Evolutionary conservation across 176 grass and related monocot species (phyloP).

Genomic region (Oryza glumipatula): DNA sequence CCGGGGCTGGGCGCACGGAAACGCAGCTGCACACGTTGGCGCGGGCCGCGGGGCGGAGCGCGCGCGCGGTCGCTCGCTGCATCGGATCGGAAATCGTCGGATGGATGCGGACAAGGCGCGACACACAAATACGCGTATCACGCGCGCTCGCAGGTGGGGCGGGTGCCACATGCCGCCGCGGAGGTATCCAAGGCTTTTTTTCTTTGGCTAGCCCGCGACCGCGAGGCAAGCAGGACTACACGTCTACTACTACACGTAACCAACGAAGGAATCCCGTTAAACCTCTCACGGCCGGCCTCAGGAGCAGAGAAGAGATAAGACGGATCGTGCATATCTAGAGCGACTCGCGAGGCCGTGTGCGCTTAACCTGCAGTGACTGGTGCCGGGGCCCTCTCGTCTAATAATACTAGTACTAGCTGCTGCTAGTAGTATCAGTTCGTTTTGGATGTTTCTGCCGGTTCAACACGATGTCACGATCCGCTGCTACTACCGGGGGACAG

Average conservation of each 20-base stretch:
- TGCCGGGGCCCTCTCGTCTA: neutral
- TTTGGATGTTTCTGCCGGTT: neutral
- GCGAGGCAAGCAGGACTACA: neutral
- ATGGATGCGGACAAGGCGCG: neutral
- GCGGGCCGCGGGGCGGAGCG: neutral
- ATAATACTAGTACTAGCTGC: too few relatives aligned
- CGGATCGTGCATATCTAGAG: neutral
- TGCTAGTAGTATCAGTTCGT: neutral
- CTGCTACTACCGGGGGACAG: neutral
- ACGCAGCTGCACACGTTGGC: neutral
- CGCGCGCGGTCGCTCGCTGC: neutral
- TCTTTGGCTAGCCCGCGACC: neutral
- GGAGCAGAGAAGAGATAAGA: neutral
- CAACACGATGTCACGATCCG: neutral
- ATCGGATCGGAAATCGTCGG: neutral
- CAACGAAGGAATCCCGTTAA: neutral
- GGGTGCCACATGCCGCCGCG: conserved; percentile 21
- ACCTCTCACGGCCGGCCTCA: too few relatives aligned
- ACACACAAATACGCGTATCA: neutral
- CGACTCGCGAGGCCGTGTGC: neutral
- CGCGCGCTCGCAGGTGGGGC: neutral
- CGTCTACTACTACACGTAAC: neutral
- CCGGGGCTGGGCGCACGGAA: neutral
- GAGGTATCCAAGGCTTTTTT: conserved; percentile 32
- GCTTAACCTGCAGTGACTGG: too few relatives aligned